A percentile compares a stretch with the other conserved stretches of the same genome.
These are phyloP conservation scores for Pisolithus orientalis DNA, from an alignment of 768 basidiomycete genomes.

Conservation along the genomic window DNA sequence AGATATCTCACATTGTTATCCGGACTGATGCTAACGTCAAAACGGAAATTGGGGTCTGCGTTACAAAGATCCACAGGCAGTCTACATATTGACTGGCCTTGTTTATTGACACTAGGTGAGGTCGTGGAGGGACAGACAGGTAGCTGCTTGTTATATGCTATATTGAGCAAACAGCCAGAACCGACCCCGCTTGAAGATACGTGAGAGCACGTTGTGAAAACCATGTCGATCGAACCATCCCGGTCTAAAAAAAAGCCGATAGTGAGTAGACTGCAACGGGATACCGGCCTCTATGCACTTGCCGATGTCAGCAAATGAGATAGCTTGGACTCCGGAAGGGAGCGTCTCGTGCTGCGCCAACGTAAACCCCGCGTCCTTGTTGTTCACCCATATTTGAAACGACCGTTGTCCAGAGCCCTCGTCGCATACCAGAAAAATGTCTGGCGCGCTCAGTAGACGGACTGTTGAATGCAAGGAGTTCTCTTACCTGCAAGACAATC, in stretches of 20 bases:
- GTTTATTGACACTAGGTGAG: conserved; percentile 38
- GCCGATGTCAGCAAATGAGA: conserved; percentile 93
- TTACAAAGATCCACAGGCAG: conserved; percentile 76
- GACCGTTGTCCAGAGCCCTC: conserved; percentile 50
- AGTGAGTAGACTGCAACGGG: background rate
- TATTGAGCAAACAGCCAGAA: conserved; percentile 73
- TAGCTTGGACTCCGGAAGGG: conserved; percentile 68
- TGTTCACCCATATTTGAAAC: conserved; percentile 92
- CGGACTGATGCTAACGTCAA: conserved; percentile 50
- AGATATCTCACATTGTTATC: conserved; percentile 43
- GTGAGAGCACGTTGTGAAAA: conserved; percentile 77
- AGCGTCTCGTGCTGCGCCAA: conserved; percentile 62
- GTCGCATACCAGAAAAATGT: conserved; percentile 86
- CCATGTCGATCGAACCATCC: conserved; percentile 94
- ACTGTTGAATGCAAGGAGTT: background rate
- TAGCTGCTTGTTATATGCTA: conserved; percentile 90
- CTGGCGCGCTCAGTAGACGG: conserved; percentile 31
- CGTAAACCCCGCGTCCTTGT: conserved; percentile 68
- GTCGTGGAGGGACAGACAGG: conserved; percentile 65
- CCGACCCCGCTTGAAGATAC: conserved; percentile 75
- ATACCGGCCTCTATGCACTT: conserved; percentile 13
- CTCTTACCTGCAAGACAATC: conserved; percentile 84
- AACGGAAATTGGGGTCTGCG: conserved; percentile 74
- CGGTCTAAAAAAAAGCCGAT: conserved; percentile 49
- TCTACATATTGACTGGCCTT: conserved; percentile 58